A percentile compares a stretch with the other conserved stretches of the same genome.
Conservation (phyloP, 116 monocot species). For the Cymodocea nodosa region DNA sequence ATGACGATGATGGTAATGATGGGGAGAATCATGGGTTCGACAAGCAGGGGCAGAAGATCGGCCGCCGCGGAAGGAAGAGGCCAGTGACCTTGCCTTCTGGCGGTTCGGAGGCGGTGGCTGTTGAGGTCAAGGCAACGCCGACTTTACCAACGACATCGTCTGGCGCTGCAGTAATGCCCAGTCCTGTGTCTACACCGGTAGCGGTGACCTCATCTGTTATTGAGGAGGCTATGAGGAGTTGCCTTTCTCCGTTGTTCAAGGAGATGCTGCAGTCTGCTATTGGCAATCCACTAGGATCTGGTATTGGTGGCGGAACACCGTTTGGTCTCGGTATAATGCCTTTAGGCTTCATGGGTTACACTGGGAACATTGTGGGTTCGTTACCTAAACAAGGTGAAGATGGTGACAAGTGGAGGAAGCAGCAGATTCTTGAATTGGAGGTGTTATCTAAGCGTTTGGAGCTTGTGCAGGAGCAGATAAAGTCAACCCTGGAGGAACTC, state of each 20-base stretch:
- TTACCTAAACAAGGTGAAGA: not conserved
- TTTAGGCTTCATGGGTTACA: slow-evolving; percentile 15
- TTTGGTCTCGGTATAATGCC: slow-evolving; percentile 13
- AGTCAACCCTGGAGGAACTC: slow-evolving; percentile 45
- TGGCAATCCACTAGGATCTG: slow-evolving; percentile 2
- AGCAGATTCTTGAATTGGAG: slow-evolving; percentile 85
- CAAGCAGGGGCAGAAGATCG: not conserved
- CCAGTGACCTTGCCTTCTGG: not conserved
- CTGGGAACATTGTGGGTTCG: not conserved
- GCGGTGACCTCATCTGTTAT: slow-evolving; percentile 10
- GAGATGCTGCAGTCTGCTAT: slow-evolving; percentile 37
- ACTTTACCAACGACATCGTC: not conserved
- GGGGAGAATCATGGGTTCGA: not conserved
- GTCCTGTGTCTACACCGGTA: not conserved
- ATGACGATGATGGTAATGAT: slow-evolving; percentile 21
- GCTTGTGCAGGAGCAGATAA: slow-evolving; percentile 71
- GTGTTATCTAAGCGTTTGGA: slow-evolving; percentile 72
- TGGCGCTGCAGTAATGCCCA: not conserved
- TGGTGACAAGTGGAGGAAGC: slow-evolving; percentile 74
- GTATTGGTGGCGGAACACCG: slow-evolving; percentile 7
- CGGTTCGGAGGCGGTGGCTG: slow-evolving; percentile 3
- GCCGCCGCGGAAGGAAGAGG: slow-evolving; percentile 6
- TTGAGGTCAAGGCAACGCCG: slow-evolving; percentile 10
- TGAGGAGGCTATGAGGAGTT: slow-evolving; percentile 53
- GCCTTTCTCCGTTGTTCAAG: slow-evolving; percentile 62